Evolutionary conservation across 805 yeast species (phyloP), one percentile per base, ranked within the genome.

Genomic region (Yamadazyma kitorensis): DNA sequence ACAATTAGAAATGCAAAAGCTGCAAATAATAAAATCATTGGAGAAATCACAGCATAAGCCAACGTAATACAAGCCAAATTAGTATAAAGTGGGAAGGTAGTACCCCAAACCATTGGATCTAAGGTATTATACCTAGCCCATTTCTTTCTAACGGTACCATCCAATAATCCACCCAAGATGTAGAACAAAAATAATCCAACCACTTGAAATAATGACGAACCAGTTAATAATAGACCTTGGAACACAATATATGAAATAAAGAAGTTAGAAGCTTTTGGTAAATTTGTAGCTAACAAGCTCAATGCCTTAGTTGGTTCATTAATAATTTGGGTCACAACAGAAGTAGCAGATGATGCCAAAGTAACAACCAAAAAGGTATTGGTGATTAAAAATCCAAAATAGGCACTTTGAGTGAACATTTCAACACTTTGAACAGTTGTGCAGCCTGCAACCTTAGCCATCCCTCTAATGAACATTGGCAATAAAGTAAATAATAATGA

Each of bases 401-500:
- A 82, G 0, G 84, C 68, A 35, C 73, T 76, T 52, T 83, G 89
- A 4, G 86, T 78, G 49, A 63, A 80, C 41, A 69, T 62, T 53
- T 82, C 88, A 27, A 81, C 67, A 9, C 63, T 59, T 54, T 80
- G 87, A 11, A 41, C 36, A 3, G 87, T 69, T 6, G 78, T 68
- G 17, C 73, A 57, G 17, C 91, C 89, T 1, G 79, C 49, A 11
- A 79, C 44, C 32, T 66, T 71, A 5, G 82, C 88, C 81, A 80
- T 71, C 39, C 70, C 72, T 50, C 86, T 78, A 47, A 93, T 83
- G 48, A 87, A 74, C 19, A 87, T 82, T 4, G 98, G 98, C 27
- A 89, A 80, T 30, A 93, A 59, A 36, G 85, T 72, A 95, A 88
- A 88, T 57, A 91, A 76, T 20, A 89, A 56, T 2, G 95, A 77